Conservation (phyloP, 768 basidiomycete genomes). For the Cystobasidium onofrii region DNA sequence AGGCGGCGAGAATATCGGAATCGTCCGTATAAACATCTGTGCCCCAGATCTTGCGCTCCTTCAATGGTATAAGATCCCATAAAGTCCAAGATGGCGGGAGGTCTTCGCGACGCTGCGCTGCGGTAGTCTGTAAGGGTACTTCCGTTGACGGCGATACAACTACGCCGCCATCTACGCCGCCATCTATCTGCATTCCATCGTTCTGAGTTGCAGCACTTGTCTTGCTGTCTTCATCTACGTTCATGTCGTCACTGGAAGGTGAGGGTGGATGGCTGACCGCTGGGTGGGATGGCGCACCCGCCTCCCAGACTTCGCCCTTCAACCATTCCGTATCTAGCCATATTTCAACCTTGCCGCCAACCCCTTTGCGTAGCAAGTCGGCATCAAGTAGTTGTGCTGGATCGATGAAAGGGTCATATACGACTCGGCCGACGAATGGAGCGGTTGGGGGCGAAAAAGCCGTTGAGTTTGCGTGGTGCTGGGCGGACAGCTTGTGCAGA, state of each 20-base stretch:
- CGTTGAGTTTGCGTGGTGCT: not conserved
- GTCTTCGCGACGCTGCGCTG: not conserved
- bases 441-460: not conserved
- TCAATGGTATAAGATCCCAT: conserved; percentile 37
- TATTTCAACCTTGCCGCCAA: conserved; percentile 37
- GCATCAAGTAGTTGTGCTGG: conserved; percentile 39
- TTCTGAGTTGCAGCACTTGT: not conserved
- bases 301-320: conserved; percentile 19
- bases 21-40: conserved; percentile 51
- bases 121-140: not conserved
- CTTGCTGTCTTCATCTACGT: not conserved
- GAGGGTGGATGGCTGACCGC: conserved; percentile 5
- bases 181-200: not conserved
- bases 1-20: conserved; percentile 46
- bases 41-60: conserved; percentile 46
- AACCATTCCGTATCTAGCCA: conserved; percentile 35
- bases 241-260: conserved; percentile 15
- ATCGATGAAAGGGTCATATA: conserved; percentile 37
- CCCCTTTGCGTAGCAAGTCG: conserved; percentile 25
- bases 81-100: conserved; percentile 33
- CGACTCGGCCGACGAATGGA: conserved; percentile 34
- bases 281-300: conserved; percentile 20
- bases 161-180: not conserved
- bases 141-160: not conserved
- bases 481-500: conserved; percentile 8